A percentile compares a stretch with the other conserved stretches of the same genome.
Evolutionary conservation across 2,329 filamentous ascomycete genomes (phyloP).

Genomic region (Microascus cirrosus): DNA sequence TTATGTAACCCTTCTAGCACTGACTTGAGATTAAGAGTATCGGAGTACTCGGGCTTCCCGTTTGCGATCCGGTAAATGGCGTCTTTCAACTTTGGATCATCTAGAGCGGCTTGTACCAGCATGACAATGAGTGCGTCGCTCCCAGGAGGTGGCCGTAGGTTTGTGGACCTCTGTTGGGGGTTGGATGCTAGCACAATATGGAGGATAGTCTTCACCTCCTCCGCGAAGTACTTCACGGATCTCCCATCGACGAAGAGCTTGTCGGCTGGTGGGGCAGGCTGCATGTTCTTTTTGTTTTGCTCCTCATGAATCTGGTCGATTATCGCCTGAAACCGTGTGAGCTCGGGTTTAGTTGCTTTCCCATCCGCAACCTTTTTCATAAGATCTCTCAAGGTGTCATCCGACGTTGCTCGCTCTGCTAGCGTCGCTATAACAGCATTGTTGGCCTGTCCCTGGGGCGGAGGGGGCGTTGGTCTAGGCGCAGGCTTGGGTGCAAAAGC

Average conservation of each 20-base stretch:
- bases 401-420: constrained; percentile 62
- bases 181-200: constrained; percentile 50
- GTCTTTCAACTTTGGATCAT: constrained; percentile 35
- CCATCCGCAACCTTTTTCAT: constrained; percentile 79
- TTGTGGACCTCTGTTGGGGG: constrained; percentile 39
- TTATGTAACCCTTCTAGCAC: constrained; percentile 34
- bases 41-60: constrained; percentile 35
- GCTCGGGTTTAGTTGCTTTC: constrained; percentile 57
- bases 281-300: constrained; percentile 38
- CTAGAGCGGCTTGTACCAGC: constrained; percentile 45
- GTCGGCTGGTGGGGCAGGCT: constrained; percentile 42
- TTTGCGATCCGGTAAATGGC: constrained; percentile 44
- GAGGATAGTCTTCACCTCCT: constrained; percentile 44
- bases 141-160: constrained; percentile 39
- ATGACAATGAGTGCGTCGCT: constrained; percentile 46
- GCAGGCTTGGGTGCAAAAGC: not conserved
- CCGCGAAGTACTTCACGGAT: constrained; percentile 48
- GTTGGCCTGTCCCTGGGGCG: constrained; percentile 19
- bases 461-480: constrained; percentile 6
- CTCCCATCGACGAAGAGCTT: constrained; percentile 41
- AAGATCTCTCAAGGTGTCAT: constrained; percentile 60
- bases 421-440: constrained; percentile 75
- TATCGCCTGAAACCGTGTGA: constrained; percentile 67
- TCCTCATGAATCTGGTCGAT: constrained; percentile 66
- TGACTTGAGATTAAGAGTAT: constrained; percentile 42